A percentile compares a stretch with the other conserved stretches of the same genome.
Conservation (phyloP, 768 basidiomycete species). For the Chlorophyllum brunneum region DNA sequence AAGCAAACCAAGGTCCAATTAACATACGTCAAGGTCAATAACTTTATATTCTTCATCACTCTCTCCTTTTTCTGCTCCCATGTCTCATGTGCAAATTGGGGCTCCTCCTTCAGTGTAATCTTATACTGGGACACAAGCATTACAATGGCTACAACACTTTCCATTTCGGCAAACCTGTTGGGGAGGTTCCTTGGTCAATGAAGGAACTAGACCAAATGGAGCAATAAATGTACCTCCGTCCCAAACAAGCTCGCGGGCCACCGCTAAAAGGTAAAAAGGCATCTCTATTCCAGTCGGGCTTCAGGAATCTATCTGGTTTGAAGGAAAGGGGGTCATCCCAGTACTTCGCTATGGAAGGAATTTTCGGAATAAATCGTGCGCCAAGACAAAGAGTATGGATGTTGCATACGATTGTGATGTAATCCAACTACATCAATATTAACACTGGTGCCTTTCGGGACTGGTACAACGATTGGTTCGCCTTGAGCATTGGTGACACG, state of each 20-base stretch:
- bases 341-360: conserved; percentile 32
- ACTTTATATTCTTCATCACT: conserved; percentile 27
- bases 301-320: conserved; percentile 20
- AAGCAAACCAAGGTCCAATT: neutral
- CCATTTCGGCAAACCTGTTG: conserved; percentile 42
- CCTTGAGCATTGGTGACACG: conserved; percentile 30
- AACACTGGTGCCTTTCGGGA: conserved; percentile 39
- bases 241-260: conserved; percentile 41
- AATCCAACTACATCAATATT: conserved; percentile 34
- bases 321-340: conserved; percentile 42
- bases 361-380: neutral
- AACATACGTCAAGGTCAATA: conserved; percentile 26
- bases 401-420: conserved; percentile 47
- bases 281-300: conserved; percentile 16
- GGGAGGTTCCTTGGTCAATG: too few relatives aligned
- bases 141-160: conserved; percentile 43
- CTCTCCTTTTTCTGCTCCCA: conserved; percentile 39
- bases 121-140: conserved; percentile 40
- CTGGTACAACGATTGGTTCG: conserved; percentile 32
- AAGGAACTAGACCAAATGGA: neutral
- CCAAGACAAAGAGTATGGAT: conserved; percentile 16
- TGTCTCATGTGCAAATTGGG: conserved; percentile 39
- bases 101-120: conserved; percentile 44
- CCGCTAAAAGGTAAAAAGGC: conserved; percentile 21
- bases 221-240: conserved; percentile 30